Conservation (phyloP, 768 basidiomycete genomes). For the Coprinellus micaceus region DNA sequence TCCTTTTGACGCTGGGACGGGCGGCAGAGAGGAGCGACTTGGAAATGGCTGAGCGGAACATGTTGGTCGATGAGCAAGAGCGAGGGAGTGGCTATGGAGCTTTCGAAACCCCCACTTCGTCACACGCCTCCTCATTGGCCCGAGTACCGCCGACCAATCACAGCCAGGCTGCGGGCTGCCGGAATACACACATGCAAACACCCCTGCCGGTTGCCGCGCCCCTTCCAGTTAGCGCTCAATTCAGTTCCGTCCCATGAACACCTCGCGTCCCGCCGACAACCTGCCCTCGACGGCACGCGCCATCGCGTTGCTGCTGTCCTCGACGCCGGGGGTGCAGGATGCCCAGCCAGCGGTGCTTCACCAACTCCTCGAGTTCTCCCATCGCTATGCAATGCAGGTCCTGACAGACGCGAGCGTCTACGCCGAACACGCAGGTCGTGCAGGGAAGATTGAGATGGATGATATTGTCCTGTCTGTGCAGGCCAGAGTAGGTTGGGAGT, state of each 20-base stretch:
- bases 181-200: slow-evolving; percentile 7
- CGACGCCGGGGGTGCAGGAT: slow-evolving; percentile 81
- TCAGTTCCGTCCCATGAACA: background rate
- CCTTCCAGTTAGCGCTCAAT: background rate
- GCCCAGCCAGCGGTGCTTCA: slow-evolving; percentile 83
- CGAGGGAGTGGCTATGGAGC: slow-evolving; percentile 9
- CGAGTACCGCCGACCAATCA: slow-evolving; percentile 1
- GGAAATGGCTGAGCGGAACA: slow-evolving; percentile 65
- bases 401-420: slow-evolving; percentile 84
- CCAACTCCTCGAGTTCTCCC: slow-evolving; percentile 83
- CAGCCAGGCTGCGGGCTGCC: background rate
- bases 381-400: slow-evolving; percentile 80
- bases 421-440: slow-evolving; percentile 78
- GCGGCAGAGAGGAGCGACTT: slow-evolving; percentile 47
- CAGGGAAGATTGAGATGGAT: slow-evolving; percentile 79
- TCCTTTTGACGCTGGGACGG: slow-evolving; percentile 38
- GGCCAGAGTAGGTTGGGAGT: slow-evolving; percentile 90
- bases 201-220: background rate
- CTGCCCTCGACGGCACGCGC: slow-evolving; percentile 83
- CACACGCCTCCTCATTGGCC: slow-evolving; percentile 7
- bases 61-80: slow-evolving; percentile 41
- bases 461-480: slow-evolving; percentile 80
- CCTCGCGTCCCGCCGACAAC: slow-evolving; percentile 52
- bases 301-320: slow-evolving; percentile 79
- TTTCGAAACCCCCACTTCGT: background rate